Evolutionary conservation across 768 basidiomycete species (phyloP), one percentile per base, ranked within the genome.

Genomic region (Panus rudis): DNA sequence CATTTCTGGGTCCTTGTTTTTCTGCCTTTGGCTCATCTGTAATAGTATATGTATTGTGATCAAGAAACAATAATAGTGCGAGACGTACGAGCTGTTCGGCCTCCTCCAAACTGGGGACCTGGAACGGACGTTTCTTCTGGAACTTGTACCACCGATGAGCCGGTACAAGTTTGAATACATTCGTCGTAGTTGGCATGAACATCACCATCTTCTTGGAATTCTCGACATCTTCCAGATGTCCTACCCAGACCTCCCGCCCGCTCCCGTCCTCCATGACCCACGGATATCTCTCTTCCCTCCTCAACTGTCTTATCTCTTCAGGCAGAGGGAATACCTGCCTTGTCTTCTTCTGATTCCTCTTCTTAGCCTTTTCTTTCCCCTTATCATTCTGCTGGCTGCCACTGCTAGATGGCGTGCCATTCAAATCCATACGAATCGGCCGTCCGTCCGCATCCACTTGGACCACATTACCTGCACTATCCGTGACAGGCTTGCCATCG

Each of bases 101-200:
- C 65, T 69, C 79, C 65, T 68, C 84, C 63, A 71, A 70, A 30
- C 76, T 75, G 33, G 81, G 82, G 13, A 87, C 66, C 55, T 78
- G 73, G 54, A 89, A 79, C 54, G 80, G 83, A 32, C 85, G 73
- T 52, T 80, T 81, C 70, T 89, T 90, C 65, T 87, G 87, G 59
- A 92, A 92, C 63, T 89, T 90, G 71, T 92, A 93, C 86, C 87
- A 92, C 33, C 90, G 74, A 59, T 89, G 79, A 4, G 87, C 79
- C 12, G 89, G 84, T 10, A 93, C 83, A 62, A 92, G 90, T 57
- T 87, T 82, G 72, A 93, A 92, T 28, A 81, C 72, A 45, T 89
- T 79, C 54, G 81, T 79, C 43, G 80, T 79, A 13, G 82, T 79
- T 25, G 86, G 84, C 79, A 90, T 86, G 63, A 92, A 84, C 64